These are phyloP conservation scores for Murraya koenigii DNA, from an alignment of 345 rosid species.

Conservation along the genomic window DNA sequence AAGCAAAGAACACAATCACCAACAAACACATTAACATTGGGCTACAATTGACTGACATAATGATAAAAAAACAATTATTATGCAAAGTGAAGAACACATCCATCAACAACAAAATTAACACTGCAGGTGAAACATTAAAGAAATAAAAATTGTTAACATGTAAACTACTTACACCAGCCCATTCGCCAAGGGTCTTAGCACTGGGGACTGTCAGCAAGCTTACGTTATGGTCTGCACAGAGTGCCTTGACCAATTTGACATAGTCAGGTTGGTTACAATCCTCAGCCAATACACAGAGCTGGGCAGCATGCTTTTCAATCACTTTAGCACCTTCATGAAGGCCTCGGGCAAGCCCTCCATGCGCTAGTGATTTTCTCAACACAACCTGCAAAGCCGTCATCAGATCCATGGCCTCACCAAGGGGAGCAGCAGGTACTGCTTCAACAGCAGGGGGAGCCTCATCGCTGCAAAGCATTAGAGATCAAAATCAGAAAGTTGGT, in stretches of 20 bases:
- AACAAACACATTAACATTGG: too few relatives aligned
- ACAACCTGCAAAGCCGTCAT: slow-evolving; percentile 73
- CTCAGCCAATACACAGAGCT: slow-evolving; percentile 78
- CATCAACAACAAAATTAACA: background rate
- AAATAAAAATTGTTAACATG: too few relatives aligned
- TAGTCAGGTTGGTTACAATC: slow-evolving; percentile 89
- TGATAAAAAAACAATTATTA: background rate
- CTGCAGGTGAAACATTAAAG: background rate
- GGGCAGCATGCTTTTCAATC: slow-evolving; percentile 72
- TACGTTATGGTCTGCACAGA: slow-evolving; percentile 71
- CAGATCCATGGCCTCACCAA: slow-evolving; percentile 72
- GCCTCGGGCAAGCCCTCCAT: slow-evolving; percentile 76
- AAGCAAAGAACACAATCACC: too few relatives aligned
- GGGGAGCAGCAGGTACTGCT: slow-evolving; percentile 34
- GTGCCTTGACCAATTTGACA: slow-evolving; percentile 72
- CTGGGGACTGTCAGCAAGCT: slow-evolving; percentile 67
- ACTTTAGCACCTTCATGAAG: slow-evolving; percentile 78
- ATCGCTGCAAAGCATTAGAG: slow-evolving; percentile 41
- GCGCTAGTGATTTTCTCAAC: slow-evolving; percentile 70
- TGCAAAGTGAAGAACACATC: background rate
- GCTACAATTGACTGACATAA: too few relatives aligned
- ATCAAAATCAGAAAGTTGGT: background rate
- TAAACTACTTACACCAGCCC: slow-evolving; percentile 77
- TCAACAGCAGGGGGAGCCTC: slow-evolving; percentile 54
- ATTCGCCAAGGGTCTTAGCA: slow-evolving; percentile 87